Conservation (phyloP, 495 filamentous ascomycete genomes). For the Hypoxylon fragiforme region DNA sequence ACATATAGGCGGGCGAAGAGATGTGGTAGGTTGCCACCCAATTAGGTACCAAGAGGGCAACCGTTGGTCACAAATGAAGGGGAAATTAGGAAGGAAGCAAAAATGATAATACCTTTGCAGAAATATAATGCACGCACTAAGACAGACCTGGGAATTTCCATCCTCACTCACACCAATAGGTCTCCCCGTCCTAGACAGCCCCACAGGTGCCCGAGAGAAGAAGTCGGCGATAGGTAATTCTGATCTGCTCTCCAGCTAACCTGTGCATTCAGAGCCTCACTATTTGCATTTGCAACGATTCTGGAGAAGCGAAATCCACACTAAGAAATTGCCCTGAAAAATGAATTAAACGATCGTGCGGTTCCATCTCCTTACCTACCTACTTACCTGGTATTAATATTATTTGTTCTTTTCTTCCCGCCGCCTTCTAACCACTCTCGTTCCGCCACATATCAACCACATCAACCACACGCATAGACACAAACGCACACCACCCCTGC, state of each 20-base stretch:
- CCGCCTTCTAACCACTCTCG: conserved; percentile 21
- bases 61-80: neutral
- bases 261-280: neutral
- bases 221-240: conserved; percentile 14
- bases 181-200: conserved; percentile 12
- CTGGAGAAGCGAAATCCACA: too few species aligned
- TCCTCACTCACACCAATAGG: too few species aligned
- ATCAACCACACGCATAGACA: too few species aligned
- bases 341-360: too few species aligned
- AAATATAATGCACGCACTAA: conserved; percentile 12
- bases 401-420: conserved; percentile 2
- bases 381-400: too few species aligned
- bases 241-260: conserved; percentile 1
- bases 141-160: neutral
- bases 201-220: conserved; percentile 13
- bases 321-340: conserved; percentile 6
- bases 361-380: too few species aligned
- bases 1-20: too few species aligned
- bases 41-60: conserved; percentile 11
- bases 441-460: conserved; percentile 28
- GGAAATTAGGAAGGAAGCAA: neutral
- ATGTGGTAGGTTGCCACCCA: conserved; percentile 18
- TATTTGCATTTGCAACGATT: conserved; percentile 10
- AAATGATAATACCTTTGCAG: too few species aligned
- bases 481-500: neutral